Percentiles rank a stretch among this genome's conserved stretches.
These are phyloP conservation scores for Aureobasidium leucospermi DNA, from an alignment of 2,329 filamentous ascomycete species.

Conservation along the genomic window DNA sequence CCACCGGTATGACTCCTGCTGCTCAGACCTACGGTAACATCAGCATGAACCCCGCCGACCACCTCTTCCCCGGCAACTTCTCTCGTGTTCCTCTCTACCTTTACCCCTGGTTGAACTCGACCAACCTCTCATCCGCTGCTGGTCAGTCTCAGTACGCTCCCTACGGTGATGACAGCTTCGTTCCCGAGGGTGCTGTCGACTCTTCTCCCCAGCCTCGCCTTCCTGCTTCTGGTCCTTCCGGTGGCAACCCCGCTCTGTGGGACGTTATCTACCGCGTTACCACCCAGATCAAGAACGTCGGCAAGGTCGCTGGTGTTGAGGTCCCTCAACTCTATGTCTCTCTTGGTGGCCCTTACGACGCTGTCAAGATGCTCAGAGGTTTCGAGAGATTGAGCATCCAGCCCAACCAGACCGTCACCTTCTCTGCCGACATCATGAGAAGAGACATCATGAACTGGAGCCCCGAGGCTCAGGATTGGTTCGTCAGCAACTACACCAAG, in stretches of 20 bases:
- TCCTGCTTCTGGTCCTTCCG: constrained; percentile 56
- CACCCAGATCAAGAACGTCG: constrained; percentile 63
- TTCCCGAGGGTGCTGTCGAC: constrained; percentile 53
- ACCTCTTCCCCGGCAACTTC: constrained; percentile 59
- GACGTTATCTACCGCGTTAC: constrained; percentile 60
- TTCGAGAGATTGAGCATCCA: constrained; percentile 70
- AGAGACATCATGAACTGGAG: constrained; percentile 86
- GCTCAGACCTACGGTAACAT: constrained; percentile 54
- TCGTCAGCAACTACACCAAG: constrained; percentile 49
- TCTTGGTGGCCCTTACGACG: constrained; percentile 69
- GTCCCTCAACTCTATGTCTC: constrained; percentile 66
- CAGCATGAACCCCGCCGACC: constrained; percentile 40
- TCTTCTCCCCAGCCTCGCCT: constrained; percentile 49
- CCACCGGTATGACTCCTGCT: constrained; percentile 50
- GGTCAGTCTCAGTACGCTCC: constrained; percentile 49
- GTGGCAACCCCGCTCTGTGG: constrained; percentile 56
- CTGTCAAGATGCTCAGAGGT: constrained; percentile 57
- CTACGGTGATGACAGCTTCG: constrained; percentile 54
- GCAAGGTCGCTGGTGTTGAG: constrained; percentile 55
- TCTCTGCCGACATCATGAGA: constrained; percentile 61
- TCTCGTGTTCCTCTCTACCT: constrained; percentile 48
- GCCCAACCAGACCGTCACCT: constrained; percentile 56
- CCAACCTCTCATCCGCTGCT: constrained; percentile 47
- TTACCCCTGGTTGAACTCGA: constrained; percentile 62
- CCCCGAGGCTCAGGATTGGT: constrained; percentile 69